These are phyloP conservation scores for Macrophomina pseudophaseolina DNA, from an alignment of 2,329 filamentous ascomycete genomes.

Conservation along the genomic window DNA sequence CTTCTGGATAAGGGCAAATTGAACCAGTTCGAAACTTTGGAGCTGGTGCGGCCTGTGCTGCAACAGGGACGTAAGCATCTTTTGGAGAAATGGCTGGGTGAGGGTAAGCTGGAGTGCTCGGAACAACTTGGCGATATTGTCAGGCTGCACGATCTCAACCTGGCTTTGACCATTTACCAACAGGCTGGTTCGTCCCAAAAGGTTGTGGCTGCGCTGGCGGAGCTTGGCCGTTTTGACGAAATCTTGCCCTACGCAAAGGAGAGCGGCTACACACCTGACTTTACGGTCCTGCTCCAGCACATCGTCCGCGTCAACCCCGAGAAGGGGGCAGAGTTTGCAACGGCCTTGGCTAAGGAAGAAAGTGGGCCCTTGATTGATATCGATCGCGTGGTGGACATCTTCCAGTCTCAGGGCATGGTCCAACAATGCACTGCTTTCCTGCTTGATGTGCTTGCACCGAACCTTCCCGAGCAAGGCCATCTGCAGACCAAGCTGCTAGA, in stretches of 20 bases:
- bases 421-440: slow-evolving; percentile 98
- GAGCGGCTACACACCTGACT: slow-evolving; percentile 91
- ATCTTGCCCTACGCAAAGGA: slow-evolving; percentile 90
- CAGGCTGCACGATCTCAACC: slow-evolving; percentile 82
- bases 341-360: slow-evolving; percentile 87
- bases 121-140: slow-evolving; percentile 96
- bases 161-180: slow-evolving; percentile 88
- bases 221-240: slow-evolving; percentile 95
- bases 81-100: slow-evolving; percentile 96
- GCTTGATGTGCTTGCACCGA: slow-evolving; percentile 91
- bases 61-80: slow-evolving; percentile 94
- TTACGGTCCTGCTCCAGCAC: slow-evolving; percentile 87
- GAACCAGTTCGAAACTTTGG: slow-evolving; percentile 91
- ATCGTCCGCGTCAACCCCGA: slow-evolving; percentile 90
- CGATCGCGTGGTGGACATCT: slow-evolving; percentile 94
- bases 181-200: slow-evolving; percentile 91
- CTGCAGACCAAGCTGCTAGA: slow-evolving; percentile 94
- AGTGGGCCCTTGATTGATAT: slow-evolving; percentile 87
- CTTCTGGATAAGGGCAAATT: slow-evolving; percentile 92
- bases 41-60: slow-evolving; percentile 90
- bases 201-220: slow-evolving; percentile 91
- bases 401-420: slow-evolving; percentile 97
- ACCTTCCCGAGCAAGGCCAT: slow-evolving; percentile 89
- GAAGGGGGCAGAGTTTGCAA: slow-evolving; percentile 93
- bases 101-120: slow-evolving; percentile 94